Evolutionary conservation across 2,329 filamentous ascomycete species (phyloP).

Genomic region (Apiospora kogelbergensis): DNA sequence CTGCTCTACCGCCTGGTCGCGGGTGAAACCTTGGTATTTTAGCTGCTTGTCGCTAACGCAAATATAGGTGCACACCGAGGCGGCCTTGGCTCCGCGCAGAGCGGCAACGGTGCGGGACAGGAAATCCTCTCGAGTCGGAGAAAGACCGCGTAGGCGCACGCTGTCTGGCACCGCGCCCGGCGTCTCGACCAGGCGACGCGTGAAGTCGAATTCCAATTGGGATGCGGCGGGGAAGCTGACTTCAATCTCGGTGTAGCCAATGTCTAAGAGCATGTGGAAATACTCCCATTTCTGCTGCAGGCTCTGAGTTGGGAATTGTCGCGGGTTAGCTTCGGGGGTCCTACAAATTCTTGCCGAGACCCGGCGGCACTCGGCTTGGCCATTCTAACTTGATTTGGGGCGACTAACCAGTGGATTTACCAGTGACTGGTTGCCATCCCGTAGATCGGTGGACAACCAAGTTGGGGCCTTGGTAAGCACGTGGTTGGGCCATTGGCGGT

Average conservation of each 20-base stretch:
- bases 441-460: too few species aligned
- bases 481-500: slow-evolving; percentile 13
- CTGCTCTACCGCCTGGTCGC: too few species aligned
- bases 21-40: too few species aligned
- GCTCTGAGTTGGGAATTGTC: not conserved
- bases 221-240: too few species aligned
- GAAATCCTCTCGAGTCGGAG: slow-evolving; percentile 23
- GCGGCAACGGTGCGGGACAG: slow-evolving; percentile 18
- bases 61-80: too few species aligned
- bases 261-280: slow-evolving; percentile 25
- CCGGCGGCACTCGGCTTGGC: too few species aligned
- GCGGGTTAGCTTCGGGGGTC: not conserved
- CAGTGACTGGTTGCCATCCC: too few species aligned
- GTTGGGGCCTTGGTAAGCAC: slow-evolving; percentile 40
- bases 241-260: slow-evolving; percentile 18
- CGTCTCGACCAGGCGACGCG: slow-evolving; percentile 12
- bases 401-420: too few species aligned
- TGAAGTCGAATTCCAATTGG: too few species aligned
- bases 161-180: slow-evolving; percentile 23
- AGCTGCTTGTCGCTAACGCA: too few species aligned
- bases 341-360: too few species aligned
- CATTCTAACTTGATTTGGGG: too few species aligned
- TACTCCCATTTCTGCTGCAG: slow-evolving; percentile 22
- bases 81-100: slow-evolving; percentile 1
- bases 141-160: slow-evolving; percentile 27